Base-by-base conservation (phyloP, 2,329 filamentous ascomycete genomes). In the Paraphaeosphaeria sporulosa region DNA sequence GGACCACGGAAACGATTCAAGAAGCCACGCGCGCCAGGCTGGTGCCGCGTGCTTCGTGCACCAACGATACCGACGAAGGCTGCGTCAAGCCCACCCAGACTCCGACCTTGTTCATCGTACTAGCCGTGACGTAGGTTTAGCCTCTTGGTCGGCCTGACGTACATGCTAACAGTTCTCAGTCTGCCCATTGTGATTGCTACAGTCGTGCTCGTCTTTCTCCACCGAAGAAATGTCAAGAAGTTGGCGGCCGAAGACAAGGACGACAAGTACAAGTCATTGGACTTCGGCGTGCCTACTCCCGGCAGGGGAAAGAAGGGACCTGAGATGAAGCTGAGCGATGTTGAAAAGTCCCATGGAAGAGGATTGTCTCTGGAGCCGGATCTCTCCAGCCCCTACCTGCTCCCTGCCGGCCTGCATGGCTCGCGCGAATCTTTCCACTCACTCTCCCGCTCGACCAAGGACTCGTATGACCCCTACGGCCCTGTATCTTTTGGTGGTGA, bases 351-450 rank as follows among this genome's bases (percentile, higher is more conserved):
- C 50, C 74, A 76, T 65, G 73, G 70, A 52, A 82, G 84, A 44
- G 85, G 85, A 15, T 67, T 89, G 64, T 89, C 87, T 17, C 76
- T 89, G 70, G 86, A 88, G 63, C 71, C 94, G 85, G 88, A 90
- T 72, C 83, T 94, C 50, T 87, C 87, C 36, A 95, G 89, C 69
- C 95, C 95, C 1, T 99, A 98, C 76, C 86, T 99, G n/a, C 84
- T 98, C n/a, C 94, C 95, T 4, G 91, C 92, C 1, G 89, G 87
- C 57, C 74, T 94, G 21, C 88, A 95, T 44, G 84, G 87, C 71
- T 97, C 94, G 0, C 87, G 88, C 47, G 93, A 97, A 67, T 97
- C 94, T 5, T 83, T 98, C 64, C 89, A 94, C 76, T 96, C 93
- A 2, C 83, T 98, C 65, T 91, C 93, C 27, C 89, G 90, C 56